Evolutionary conservation across 495 filamentous ascomycete species (phyloP), one percentile per base, ranked within the genome.

Genomic region (Glonium stellatum): DNA sequence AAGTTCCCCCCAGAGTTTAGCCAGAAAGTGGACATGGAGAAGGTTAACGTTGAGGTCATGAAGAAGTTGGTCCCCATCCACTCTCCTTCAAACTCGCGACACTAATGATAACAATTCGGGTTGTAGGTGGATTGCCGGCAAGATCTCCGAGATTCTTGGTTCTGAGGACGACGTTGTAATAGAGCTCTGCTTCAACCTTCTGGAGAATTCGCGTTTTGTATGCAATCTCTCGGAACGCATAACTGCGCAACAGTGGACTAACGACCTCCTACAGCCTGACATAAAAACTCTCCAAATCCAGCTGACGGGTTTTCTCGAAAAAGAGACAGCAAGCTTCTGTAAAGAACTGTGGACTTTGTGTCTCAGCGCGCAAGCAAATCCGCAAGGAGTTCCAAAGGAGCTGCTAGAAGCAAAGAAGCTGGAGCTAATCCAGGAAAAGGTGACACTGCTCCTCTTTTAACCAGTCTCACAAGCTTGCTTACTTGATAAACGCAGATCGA

Each of bases 41-140:
- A 97, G 76, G 89, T 97, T 70, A 96, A 97, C 67, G 78, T 96
- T 22, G 91, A 95, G 73, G 89, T 97, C 58, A 92, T 97, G 84
- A 97, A 97, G 80, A 95, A 90, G 90, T 96, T 70, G 23, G 60
- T 53, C 15, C 41, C 0, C 41, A 64, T 82, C 71, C 47, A 54
- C 44, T 48, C 18, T 10, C 22, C 48, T 19, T 15, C 54, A 31
- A 21, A 18, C 10, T 25, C 1, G 21, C 21, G 15, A 4, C 21
- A 10, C 12, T 31, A 37, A 25, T 34, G 13, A 48, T 67, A 35
- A 70, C 59, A 13, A 48, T 51, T 59, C 10, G 62, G 41, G 64
- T 44, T 66, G 4, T 55, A 96, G 91, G 75, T 98, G 93, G 93
- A 96, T 97, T 70, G 86, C 89, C 2, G 82, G 82, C 59, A 87